Base-by-base conservation (phyloP, 805 yeast species). In the Candida maesae region DNA sequence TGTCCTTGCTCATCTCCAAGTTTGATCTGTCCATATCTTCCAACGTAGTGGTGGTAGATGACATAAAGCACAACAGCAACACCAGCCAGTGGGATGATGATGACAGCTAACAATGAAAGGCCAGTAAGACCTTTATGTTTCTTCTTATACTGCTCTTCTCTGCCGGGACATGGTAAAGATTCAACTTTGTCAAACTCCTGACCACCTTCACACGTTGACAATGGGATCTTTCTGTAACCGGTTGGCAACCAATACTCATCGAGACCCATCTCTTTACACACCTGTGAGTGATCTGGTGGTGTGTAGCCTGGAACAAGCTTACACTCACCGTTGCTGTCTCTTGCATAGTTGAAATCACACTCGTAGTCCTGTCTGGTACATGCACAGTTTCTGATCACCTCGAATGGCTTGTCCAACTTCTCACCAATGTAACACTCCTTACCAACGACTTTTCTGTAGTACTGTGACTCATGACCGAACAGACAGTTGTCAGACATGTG, bases 281-380 rank as follows among this genome's bases (percentile, higher is more conserved):
- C 70, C 42, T 71, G 74, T 20, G 73, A 64, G 41, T 80, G 78
- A 55, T 86, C 85, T 12, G 76, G 71, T 7, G 95, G 86, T 5
- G 71, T 60, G 40, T 77, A 67, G 0, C 96, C 97, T 16, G 71
- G 67, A n/a, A 89, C 85, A 30, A 89, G 73, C 58, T 78, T 78
- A 66, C 99, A 93, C 3, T 93, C 84, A 16, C 95, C 95, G 56
- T 88, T 96, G 0, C 53, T 46, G 37, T 79, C 80, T 44, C 82
- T 72, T 42, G 64, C 75, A 61, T 71, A 90, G 63, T 90, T 90
- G 67, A 80, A 87, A 61, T 93, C 99, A 73, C 99, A 93, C 63
- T 93, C 99, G 57, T 68, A 93, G 56, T 91, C 99, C 38, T 75
- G 74, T 61, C 96, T 75, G 0, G 93, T 73, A 66, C 99, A 93